phyloP scores from a whole-genome alignment of 257 asterid species.

The Nicotiana sylvestris region DNA sequence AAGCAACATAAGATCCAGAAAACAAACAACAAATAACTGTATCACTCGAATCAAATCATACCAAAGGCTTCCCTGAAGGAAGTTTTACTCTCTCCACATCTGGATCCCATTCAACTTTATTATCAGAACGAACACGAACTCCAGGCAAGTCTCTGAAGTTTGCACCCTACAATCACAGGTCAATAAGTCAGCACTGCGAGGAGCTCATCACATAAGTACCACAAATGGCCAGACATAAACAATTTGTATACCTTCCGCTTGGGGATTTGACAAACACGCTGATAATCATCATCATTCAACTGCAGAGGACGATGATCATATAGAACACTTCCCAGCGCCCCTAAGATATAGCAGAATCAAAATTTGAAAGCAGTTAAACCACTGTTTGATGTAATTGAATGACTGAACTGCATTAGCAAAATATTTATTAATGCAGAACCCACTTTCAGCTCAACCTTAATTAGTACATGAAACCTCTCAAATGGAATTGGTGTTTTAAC shows the following conservation, averaged over 20 bases:
- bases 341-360: slow-evolving; percentile 8
- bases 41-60: slow-evolving; percentile 6
- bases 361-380: no score
- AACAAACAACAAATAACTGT: background rate
- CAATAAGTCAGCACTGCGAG: background rate
- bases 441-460: background rate
- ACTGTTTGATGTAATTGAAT: background rate
- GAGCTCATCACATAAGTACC: background rate
- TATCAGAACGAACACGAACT: slow-evolving; percentile 20
- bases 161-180: slow-evolving; percentile 28
- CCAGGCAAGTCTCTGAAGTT: slow-evolving; percentile 41
- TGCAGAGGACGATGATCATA: slow-evolving; percentile 33
- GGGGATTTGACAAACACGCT: slow-evolving; percentile 33
- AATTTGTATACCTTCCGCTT: slow-evolving; percentile 26
- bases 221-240: background rate
- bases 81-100: slow-evolving; percentile 17
- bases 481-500: background rate
- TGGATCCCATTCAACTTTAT: slow-evolving; percentile 19
- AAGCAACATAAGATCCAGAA: background rate
- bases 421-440: background rate
- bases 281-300: slow-evolving; percentile 30
- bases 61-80: slow-evolving; percentile 34
- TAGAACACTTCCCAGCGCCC: slow-evolving; percentile 7
- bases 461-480: background rate
- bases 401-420: background rate